These are phyloP conservation scores for Apiotrichum porosum DNA, from an alignment of 1,284 basidiomycete species.

Conservation along the genomic window DNA sequence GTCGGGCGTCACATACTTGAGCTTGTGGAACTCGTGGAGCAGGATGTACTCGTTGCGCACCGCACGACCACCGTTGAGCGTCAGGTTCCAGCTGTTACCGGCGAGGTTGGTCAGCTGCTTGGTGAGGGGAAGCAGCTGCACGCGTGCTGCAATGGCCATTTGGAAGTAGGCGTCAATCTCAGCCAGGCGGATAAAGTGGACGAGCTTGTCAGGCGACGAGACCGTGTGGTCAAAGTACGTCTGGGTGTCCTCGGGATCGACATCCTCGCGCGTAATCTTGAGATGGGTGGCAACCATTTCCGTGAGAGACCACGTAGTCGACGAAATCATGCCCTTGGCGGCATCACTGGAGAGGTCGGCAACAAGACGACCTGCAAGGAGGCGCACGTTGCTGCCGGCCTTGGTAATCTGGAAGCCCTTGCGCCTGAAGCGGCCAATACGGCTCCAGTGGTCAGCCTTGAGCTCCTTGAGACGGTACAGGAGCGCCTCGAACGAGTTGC, in stretches of 20 bases:
- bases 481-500: conserved; percentile 85
- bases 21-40: conserved; percentile 92
- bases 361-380: conserved; percentile 79
- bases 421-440: conserved; percentile 85
- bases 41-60: conserved; percentile 99
- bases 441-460: conserved; percentile 87
- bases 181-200: conserved; percentile 86
- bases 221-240: conserved; percentile 83
- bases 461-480: conserved; percentile 87
- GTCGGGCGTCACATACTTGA: conserved; percentile 96
- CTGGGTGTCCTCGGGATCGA: conserved; percentile 92
- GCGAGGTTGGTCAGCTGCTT: conserved; percentile 95
- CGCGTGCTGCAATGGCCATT: conserved; percentile 88
- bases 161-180: conserved; percentile 93
- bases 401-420: conserved; percentile 65
- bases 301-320: conserved; percentile 94
- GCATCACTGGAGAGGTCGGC: conserved; percentile 93
- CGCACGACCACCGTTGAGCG: conserved; percentile 88
- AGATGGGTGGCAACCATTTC: conserved; percentile 94
- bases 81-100: conserved; percentile 97
- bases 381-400: conserved; percentile 77
- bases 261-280: conserved; percentile 77
- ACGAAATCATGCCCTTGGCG: conserved; percentile 90
- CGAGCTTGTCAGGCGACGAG: conserved; percentile 68
- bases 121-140: conserved; percentile 84